phyloP scores from a whole-genome alignment of 768 basidiomycete genomes.

The Chalciporus pseudorubinellus region DNA sequence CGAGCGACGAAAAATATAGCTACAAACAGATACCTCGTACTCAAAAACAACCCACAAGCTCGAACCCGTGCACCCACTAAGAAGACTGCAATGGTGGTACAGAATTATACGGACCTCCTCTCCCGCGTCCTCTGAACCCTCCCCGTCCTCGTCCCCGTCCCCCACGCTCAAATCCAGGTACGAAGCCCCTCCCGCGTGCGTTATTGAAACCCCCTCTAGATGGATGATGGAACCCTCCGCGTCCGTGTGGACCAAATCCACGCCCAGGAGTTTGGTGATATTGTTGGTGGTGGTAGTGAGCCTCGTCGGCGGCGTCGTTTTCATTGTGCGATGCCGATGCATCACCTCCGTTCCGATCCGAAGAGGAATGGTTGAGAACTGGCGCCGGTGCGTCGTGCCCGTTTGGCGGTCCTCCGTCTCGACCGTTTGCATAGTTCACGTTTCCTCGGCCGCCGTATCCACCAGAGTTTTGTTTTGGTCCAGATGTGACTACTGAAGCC shows the following conservation, averaged over 20 bases:
- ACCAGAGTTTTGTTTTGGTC: neutral
- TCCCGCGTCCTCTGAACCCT: conserved; percentile 33
- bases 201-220: conserved; percentile 22
- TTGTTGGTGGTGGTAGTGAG: neutral
- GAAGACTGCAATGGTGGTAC: conserved; percentile 8
- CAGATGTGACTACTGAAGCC: neutral
- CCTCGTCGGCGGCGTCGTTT: conserved; percentile 8
- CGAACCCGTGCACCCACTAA: neutral
- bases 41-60: neutral
- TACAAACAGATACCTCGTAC: conserved; percentile 3
- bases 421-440: conserved; percentile 1
- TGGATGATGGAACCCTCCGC: conserved; percentile 24
- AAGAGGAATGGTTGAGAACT: neutral
- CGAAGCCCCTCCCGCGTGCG: conserved; percentile 34
- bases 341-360: neutral
- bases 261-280: conserved; percentile 18
- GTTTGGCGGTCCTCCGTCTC: conserved; percentile 11
- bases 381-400: neutral
- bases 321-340: neutral
- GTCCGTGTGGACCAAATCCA: conserved; percentile 27
- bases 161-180: conserved; percentile 30
- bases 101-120: conserved; percentile 14
- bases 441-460: conserved; percentile 3
- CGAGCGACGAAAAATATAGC: neutral
- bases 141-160: conserved; percentile 32